Evolutionary conservation across 2,329 filamentous ascomycete species (phyloP), one percentile per base, ranked within the genome.

Genomic region (Ophiostoma sp.): DNA sequence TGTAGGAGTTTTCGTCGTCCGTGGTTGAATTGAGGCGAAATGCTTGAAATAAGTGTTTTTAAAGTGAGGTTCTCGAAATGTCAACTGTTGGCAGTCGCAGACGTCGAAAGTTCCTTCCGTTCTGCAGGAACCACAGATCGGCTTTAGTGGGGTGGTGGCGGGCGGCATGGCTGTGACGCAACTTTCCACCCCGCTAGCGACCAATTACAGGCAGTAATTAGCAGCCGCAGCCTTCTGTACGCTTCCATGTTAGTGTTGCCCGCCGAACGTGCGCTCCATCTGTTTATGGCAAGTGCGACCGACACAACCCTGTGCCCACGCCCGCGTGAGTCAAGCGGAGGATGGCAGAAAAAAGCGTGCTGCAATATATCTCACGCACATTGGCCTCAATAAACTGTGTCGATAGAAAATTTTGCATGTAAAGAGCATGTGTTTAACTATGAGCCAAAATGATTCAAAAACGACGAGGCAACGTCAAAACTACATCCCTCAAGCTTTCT

Each of bases 321-420:
- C 36, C 59, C 61, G 61, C 61, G 22, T 66, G 61, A 45, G 61
- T 66, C 61, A 66, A 66, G 31, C 61, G 61, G 61, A 66, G 36
- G 61, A 45, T 22, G 61, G 39, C 61, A 39, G 15, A 33, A 19
- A n/a, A 8, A 8, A 15, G n/a, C 2, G 55, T 7, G 28, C 9
- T 28, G 55, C 55, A 59, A 59, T 59, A 59, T 33, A 33, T 33
- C 28, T 28, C 22, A 25, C 50, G n/a, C 50, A 55, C 22, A 59
- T 33, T 33, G 55, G 55, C 55, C 55, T 59, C 55, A 33, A 19
- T 3, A 3, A 19, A 5, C 8, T 7, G 9, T 59, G 33, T 33
- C 28, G 9, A 33, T 8, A 19, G 15, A 28, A 59, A 59, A 19
- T 1, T 59, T 1, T 19, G 3, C 15, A 33, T 2, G 19, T 19